phyloP scores from a whole-genome alignment of 345 rosid species.

The Eucalyptus curtisii region DNA sequence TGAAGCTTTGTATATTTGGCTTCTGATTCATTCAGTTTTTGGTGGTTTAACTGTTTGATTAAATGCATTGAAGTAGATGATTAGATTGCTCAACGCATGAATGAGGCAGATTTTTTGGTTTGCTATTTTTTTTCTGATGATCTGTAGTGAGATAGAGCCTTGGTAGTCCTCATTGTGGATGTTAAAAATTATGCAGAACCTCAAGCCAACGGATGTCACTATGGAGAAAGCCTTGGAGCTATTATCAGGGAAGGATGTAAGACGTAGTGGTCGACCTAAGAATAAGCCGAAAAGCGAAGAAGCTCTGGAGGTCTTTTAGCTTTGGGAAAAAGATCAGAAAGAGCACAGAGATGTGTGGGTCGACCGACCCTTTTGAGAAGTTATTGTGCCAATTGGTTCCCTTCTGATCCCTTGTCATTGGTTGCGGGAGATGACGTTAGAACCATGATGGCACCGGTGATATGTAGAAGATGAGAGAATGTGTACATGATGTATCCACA shows the following conservation, averaged over 20 bases:
- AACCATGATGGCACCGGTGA: neutral
- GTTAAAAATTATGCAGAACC: conserved; percentile 25
- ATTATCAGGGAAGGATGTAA: conserved; percentile 47
- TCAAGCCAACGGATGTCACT: conserved; percentile 44
- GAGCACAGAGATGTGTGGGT: neutral
- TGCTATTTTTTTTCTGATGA: neutral
- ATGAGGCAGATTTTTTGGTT: neutral
- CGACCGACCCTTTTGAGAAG: neutral
- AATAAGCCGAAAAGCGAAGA: conserved; percentile 25
- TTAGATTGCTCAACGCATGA: neutral
- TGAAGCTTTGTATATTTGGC: neutral
- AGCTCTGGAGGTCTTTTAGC: conserved; percentile 10
- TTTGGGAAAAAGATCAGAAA: neutral
- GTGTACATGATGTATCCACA: neutral
- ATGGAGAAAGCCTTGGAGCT: conserved; percentile 69
- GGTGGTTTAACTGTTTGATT: neutral
- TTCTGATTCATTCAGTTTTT: neutral
- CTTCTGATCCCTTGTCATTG: neutral
- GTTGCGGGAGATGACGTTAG: neutral
- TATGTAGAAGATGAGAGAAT: neutral
- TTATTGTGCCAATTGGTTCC: neutral
- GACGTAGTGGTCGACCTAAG: conserved; percentile 64
- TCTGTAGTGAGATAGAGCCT: neutral
- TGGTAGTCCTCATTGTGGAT: neutral
- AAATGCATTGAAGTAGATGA: neutral